Percentiles rank a stretch among this genome's conserved stretches.
Evolutionary conservation across 228 moss, liverwort and hornwort genomes (phyloP).

Genomic region (Sphagnum magellanicum): DNA sequence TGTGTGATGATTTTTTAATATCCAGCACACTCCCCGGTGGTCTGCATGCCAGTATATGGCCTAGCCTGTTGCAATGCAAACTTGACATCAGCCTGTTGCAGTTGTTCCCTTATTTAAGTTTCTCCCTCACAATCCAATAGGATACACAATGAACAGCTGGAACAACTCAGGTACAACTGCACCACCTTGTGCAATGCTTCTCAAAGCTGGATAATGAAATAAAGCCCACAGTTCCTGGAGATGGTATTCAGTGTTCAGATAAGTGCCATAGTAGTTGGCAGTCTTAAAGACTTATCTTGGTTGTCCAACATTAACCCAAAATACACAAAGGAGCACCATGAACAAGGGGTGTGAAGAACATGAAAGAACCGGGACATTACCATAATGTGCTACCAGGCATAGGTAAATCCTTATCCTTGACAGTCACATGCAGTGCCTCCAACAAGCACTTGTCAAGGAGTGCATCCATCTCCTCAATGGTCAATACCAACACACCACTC

Average conservation of each 20-base stretch:
- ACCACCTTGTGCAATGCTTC: neutral
- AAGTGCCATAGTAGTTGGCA: neutral
- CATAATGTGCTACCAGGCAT: constrained; percentile 6
- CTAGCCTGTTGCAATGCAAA: neutral
- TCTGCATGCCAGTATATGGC: constrained; percentile 5
- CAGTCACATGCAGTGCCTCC: constrained; percentile 2
- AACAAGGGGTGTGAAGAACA: too few species aligned
- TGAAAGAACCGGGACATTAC: neutral
- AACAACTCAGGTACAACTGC: neutral
- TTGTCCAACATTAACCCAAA: too few species aligned
- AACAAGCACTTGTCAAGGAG: constrained; percentile 5
- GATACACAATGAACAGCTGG: too few species aligned
- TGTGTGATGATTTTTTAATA: constrained; percentile 7
- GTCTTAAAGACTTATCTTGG: too few species aligned
- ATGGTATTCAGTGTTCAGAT: neutral
- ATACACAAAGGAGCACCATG: too few species aligned
- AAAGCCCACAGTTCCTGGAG: neutral
- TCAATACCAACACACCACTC: neutral
- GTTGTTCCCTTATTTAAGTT: too few species aligned
- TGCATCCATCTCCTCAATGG: constrained; percentile 5
- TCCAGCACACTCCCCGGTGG: constrained; percentile 5
- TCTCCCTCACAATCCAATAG: too few species aligned
- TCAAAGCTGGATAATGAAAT: neutral
- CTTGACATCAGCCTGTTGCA: too few species aligned
- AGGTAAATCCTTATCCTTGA: constrained; percentile 9